A percentile compares a stretch with the other conserved stretches of the same genome.
Conservation (phyloP, 2,329 filamentous ascomycete species). For the Clonostachys chloroleuca region DNA sequence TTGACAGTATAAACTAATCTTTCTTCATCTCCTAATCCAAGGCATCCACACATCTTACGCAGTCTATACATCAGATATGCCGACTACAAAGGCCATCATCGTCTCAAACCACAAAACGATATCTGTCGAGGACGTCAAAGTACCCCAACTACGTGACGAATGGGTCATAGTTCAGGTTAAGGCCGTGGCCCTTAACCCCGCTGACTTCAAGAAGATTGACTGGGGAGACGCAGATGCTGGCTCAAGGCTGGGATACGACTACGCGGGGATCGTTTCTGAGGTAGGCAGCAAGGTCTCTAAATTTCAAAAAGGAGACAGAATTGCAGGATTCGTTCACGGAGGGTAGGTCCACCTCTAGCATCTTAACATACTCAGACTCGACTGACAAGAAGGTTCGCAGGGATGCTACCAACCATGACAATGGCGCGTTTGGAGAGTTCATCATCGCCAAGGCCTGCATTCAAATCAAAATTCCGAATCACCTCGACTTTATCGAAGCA, state of each 20-base stretch:
- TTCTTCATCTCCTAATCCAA: too few relatives aligned
- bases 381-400: background rate
- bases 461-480: slow-evolving; percentile 37
- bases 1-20: too few relatives aligned
- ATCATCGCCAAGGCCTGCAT: slow-evolving; percentile 30
- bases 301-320: slow-evolving; percentile 41
- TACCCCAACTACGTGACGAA: slow-evolving; percentile 7
- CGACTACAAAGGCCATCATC: background rate
- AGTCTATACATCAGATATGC: background rate
- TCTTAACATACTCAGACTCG: background rate
- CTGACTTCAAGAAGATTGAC: slow-evolving; percentile 26
- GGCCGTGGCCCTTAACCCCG: slow-evolving; percentile 29
- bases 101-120: background rate
- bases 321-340: slow-evolving; percentile 33
- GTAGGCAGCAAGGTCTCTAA: slow-evolving; percentile 36
- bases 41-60: too few relatives aligned
- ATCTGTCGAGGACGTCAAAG: background rate
- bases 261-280: slow-evolving; percentile 39
- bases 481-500: slow-evolving; percentile 37
- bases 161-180: slow-evolving; percentile 25
- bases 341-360: slow-evolving; percentile 8
- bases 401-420: slow-evolving; percentile 20
- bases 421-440: slow-evolving; percentile 36
- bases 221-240: slow-evolving; percentile 9
- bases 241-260: slow-evolving; percentile 35